Evolutionary conservation across 192 early-diverging fungal species (phyloP).

Genomic region (Umbelopsis sp.): DNA sequence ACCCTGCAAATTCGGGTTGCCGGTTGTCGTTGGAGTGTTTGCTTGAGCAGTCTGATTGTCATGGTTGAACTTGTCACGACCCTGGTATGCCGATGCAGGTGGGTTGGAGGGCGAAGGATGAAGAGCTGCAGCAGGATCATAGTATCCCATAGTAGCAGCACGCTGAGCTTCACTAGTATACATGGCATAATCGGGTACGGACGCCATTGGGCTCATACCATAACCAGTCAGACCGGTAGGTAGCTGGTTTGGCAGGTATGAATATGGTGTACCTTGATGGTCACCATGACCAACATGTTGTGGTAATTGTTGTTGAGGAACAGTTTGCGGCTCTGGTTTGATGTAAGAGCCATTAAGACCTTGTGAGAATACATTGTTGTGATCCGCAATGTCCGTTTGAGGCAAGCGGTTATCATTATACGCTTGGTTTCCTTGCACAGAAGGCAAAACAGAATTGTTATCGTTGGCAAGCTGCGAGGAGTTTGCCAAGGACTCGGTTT

Average conservation of each 20-base stretch:
- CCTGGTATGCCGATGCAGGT: conserved; percentile 49
- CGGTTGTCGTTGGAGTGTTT: not conserved
- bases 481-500: not conserved
- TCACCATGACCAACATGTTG: conserved; percentile 7
- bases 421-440: not conserved
- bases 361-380: not conserved
- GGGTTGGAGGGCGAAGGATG: conserved; percentile 48
- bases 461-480: not conserved
- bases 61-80: conserved; percentile 44
- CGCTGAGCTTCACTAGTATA: conserved; percentile 27
- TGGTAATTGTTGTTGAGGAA: not conserved
- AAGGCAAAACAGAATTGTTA: not conserved
- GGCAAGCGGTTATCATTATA: not conserved
- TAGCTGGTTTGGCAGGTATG: conserved; percentile 4
- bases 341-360: not conserved
- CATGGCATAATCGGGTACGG: conserved; percentile 44
- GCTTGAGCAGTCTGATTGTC: conserved; percentile 27
- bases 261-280: conserved; percentile 15
- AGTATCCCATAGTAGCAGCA: conserved; percentile 22
- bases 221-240: conserved; percentile 41
- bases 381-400: not conserved
- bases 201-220: conserved; percentile 48
- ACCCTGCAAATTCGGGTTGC: conserved; percentile 29
- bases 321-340: not conserved
- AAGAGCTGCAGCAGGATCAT: conserved; percentile 44